Base-by-base conservation (phyloP, 345 rosid genomes). In the Eucalyptus virginea region DNA sequence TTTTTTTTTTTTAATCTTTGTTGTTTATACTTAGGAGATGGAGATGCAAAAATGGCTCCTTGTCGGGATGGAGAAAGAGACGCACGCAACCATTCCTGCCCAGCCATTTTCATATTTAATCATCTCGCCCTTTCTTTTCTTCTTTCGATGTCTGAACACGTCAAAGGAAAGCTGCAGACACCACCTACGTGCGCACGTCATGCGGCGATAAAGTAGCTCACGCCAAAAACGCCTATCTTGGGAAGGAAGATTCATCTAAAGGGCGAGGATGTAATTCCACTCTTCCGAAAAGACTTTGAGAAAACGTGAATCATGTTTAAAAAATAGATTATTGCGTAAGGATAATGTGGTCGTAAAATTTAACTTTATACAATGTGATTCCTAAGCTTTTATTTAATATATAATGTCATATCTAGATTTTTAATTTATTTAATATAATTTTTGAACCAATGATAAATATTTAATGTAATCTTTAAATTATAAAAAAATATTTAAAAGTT, bases 331-430 rank as follows among this genome's bases (percentile, higher is more conserved):
- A 56, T 1, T 4, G 30, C 6, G 0, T 52, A 52, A 7, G 5
- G 0, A 56, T 23, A 11, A 56, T 24, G 3, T 56, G 3, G 13
- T 56, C 30, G 0, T 9, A 56, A 56, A 56, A 4, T 23, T 56
- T 56, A 24, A 56, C 9, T 56, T 24, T 56, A 10, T 26, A 24
- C 3, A 10, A 56, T 10, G 6, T 23, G 0, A 56, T 56, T 0
- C 0, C 0, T 56, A 6, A 56, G 10, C 14, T 56, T 24, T 0
- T 23, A 4, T 10, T 23, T 5, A 23, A 56, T 56, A 10, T 56
- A 24, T 9, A 56, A 56, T 56, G 0, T 1, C 1, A 56, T 56
- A 0, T 56, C 2, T 56, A 56, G 0, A 9, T 2, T 56, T 56
- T 56, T 23, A 56, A 56, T 56, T 56, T 56, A 8, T 4, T 56